Percentiles rank a stretch among this genome's conserved stretches.
Evolutionary conservation across 2,329 filamentous ascomycete genomes (phyloP).

Genomic region (Botryotinia calthae): DNA sequence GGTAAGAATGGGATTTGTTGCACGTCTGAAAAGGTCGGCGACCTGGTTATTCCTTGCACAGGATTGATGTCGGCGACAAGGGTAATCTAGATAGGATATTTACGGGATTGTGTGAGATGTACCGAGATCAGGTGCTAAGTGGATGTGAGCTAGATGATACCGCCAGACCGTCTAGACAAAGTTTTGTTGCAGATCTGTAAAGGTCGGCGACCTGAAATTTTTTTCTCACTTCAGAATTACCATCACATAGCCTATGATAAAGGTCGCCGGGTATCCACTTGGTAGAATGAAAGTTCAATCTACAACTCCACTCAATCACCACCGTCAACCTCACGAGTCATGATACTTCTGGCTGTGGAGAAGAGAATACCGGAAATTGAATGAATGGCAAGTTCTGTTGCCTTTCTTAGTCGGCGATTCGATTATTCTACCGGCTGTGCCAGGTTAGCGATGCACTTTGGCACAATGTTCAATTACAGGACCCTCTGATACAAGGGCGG

Average conservation of each 20-base stretch:
- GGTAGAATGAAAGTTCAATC: neutral
- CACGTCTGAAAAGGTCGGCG: constrained; percentile 14
- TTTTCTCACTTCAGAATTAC: neutral
- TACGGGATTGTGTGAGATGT: neutral
- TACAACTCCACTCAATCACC: neutral
- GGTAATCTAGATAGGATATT: neutral
- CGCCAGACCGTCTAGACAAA: neutral
- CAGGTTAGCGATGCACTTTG: neutral
- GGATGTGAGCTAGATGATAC: neutral
- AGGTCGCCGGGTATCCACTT: constrained; percentile 8
- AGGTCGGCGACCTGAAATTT: constrained; percentile 8
- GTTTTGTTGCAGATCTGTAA: constrained; percentile 16
- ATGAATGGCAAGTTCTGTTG: neutral
- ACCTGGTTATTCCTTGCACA: constrained; percentile 8
- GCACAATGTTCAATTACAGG: neutral
- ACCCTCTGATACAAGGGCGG: neutral
- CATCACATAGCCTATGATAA: neutral
- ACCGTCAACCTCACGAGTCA: neutral
- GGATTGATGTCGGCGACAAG: constrained; percentile 3
- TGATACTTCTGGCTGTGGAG: neutral
- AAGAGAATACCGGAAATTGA: neutral
- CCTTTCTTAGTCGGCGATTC: neutral
- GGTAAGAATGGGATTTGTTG: constrained; percentile 13
- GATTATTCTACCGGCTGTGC: neutral
- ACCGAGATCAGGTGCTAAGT: neutral